Evolutionary conservation across 345 rosid genomes (phyloP).

Genomic region (Eutrema yunnanense): DNA sequence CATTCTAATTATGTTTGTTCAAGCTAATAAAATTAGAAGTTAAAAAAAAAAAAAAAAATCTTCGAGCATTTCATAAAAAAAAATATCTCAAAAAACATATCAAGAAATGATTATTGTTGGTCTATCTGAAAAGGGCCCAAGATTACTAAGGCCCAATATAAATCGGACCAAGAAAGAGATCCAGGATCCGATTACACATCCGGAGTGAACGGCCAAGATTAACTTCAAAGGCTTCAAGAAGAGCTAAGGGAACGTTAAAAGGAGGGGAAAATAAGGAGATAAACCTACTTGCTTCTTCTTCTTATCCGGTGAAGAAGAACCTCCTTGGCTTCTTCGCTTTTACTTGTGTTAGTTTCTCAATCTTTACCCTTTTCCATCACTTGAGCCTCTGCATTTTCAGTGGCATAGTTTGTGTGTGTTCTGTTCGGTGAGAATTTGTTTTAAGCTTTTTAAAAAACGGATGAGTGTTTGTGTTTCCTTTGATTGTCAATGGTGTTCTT

Average conservation of each 20-base stretch:
- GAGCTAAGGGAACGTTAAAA: conserved; percentile 25
- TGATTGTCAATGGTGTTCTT: not conserved
- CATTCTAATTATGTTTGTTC: too few relatives aligned
- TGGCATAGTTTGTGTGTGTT: not conserved
- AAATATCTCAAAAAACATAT: too few relatives aligned
- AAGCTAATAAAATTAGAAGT: too few relatives aligned
- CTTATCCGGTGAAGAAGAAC: conserved; percentile 3
- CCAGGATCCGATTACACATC: not conserved
- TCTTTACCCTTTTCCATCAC: not conserved
- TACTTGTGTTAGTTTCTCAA: not conserved
- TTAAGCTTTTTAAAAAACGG: not conserved
- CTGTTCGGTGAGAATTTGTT: not conserved
- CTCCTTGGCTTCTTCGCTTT: not conserved
- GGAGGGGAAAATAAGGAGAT: conserved; percentile 16
- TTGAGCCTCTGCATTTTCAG: not conserved
- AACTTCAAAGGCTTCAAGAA: conserved; percentile 26
- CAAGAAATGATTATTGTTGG: not conserved
- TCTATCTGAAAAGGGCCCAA: not conserved
- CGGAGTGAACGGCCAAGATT: conserved; percentile 38
- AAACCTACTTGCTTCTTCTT: conserved; percentile 17
- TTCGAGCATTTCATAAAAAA: too few relatives aligned
- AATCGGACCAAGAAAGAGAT: not conserved
- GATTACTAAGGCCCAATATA: not conserved
- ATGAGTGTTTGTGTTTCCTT: not conserved
- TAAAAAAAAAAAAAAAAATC: too few relatives aligned